Base-by-base conservation (phyloP, 2,329 filamentous ascomycete species). In the Dactylellina cionopaga region DNA sequence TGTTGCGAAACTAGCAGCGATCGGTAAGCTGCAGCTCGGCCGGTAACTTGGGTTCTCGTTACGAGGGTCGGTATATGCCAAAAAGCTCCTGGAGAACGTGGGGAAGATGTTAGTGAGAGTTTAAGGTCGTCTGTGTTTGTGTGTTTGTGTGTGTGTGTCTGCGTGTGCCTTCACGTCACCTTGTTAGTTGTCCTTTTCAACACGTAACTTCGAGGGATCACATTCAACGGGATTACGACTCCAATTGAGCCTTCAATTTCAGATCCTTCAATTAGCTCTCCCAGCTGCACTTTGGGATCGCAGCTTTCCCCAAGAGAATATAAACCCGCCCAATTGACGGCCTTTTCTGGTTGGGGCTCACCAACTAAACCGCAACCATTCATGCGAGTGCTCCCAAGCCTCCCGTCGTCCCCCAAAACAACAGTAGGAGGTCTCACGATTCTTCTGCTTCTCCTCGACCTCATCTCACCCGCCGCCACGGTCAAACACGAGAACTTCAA, bases 401-500 rank as follows among this genome's bases (percentile, higher is more conserved):
- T 70, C 25, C 35, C 56, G 10, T 10, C 59, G n/a, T 39, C 59
- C 31, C 7, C 65, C 24, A 51, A 46, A n/a, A 51, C 59, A 56
- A 35, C 55, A 47, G 65, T 44, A 39, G 66, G 66, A 54, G 51
- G 66, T 15, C 66, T 71, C 27, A 41, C 66, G 10, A n/a, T 71
- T 52, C 56, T 71, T 39, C 66, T 76, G 44, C 63, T 74, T 41
- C 52, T 76, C 31, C 74, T 76, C 51, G 66, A 74, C n/a, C 52
- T 76, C 22, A 56, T 75, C 58, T 52, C 74, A 29, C 19, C 64
- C 69, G 27, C 76, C 96, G 92, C 87, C 75, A 85, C 87, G 77
- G 95, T 99, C 56, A 99, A 99, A 83, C 90, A 96, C 79, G 89
- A 96, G 78, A 93, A 96, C 80, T 99, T 98, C 85, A 99, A 98